Evolutionary conservation across 306 rosid species (phyloP).

Genomic region (Lathyrus tuberosus): DNA sequence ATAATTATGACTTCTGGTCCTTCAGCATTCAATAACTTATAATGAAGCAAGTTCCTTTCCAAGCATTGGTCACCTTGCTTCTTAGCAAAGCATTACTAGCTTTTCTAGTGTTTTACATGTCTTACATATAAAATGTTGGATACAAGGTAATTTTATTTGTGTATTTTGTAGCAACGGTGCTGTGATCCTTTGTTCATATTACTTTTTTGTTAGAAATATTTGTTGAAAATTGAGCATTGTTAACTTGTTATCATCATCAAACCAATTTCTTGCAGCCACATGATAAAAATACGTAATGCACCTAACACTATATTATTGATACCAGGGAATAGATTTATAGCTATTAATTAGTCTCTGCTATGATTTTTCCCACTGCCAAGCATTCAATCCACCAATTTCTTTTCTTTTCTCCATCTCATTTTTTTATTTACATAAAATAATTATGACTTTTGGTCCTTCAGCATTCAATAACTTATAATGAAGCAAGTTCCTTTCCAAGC

Average conservation of each 20-base stretch:
- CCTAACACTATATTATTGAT: background rate
- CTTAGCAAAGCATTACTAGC: conserved; percentile 23
- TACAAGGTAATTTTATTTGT: conserved; percentile 74
- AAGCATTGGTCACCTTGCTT: conserved; percentile 25
- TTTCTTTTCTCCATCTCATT: too few species aligned
- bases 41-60: conserved; percentile 13
- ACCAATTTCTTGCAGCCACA: conserved; percentile 17
- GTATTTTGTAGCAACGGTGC: conserved; percentile 26
- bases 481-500: conserved; percentile 11
- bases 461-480: conserved; percentile 16
- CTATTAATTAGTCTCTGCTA: background rate
- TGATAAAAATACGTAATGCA: background rate
- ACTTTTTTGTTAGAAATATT: conserved; percentile 20
- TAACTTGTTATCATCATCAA: conserved; percentile 1
- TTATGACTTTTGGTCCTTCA: conserved; percentile 4
- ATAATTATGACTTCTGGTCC: background rate
- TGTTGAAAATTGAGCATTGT: background rate
- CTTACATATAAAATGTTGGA: conserved; percentile 78
- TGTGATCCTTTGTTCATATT: conserved; percentile 26
- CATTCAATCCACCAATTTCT: background rate
- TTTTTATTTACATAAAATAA: too few species aligned
- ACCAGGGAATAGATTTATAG: background rate
- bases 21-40: conserved; percentile 19
- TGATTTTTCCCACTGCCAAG: conserved; percentile 11
- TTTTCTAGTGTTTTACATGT: conserved; percentile 32